phyloP scores from a whole-genome alignment of 108 stramenopile genomes.

The Skeletonema grethae region DNA sequence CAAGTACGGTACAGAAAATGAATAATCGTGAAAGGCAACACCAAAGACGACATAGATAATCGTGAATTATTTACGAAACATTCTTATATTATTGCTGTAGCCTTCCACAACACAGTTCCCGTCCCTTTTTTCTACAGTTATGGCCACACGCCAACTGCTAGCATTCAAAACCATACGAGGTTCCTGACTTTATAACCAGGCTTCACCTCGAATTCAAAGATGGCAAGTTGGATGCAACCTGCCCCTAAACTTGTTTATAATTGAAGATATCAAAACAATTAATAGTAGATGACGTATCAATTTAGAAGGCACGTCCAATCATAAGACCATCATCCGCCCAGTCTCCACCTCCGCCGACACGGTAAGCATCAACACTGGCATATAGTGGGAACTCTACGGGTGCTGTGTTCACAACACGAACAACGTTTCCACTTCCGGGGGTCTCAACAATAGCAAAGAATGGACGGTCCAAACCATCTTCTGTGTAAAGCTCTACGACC shows the following conservation, averaged over 20 bases:
- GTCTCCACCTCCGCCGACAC: conserved; percentile 52
- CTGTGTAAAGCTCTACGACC: conserved; percentile 82
- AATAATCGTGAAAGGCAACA: neutral
- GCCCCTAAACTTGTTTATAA: neutral
- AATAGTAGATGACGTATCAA: conserved; percentile 1
- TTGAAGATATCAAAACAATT: conserved; percentile 3
- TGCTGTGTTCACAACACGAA: conserved; percentile 80
- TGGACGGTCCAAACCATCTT: conserved; percentile 82
- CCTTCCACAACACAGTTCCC: conserved; percentile 1
- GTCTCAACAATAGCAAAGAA: conserved; percentile 82
- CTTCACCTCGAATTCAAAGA: neutral
- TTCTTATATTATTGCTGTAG: conserved; percentile 8
- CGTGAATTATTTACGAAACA: conserved; percentile 4
- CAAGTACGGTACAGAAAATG: neutral
- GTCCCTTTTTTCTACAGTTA: neutral
- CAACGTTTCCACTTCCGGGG: conserved; percentile 79
- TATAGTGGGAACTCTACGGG: conserved; percentile 85
- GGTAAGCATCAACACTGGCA: conserved; percentile 71
- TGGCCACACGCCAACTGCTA: conserved; percentile 2
- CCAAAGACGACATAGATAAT: neutral
- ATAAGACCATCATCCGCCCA: conserved; percentile 51
- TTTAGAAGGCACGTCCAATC: conserved; percentile 49
- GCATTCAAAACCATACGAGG: neutral
- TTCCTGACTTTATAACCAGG: neutral
- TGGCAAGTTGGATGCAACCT: conserved; percentile 1